These are phyloP conservation scores for Nevesoporus exiguus DNA, from an alignment of 768 basidiomycete species.

Conservation along the genomic window DNA sequence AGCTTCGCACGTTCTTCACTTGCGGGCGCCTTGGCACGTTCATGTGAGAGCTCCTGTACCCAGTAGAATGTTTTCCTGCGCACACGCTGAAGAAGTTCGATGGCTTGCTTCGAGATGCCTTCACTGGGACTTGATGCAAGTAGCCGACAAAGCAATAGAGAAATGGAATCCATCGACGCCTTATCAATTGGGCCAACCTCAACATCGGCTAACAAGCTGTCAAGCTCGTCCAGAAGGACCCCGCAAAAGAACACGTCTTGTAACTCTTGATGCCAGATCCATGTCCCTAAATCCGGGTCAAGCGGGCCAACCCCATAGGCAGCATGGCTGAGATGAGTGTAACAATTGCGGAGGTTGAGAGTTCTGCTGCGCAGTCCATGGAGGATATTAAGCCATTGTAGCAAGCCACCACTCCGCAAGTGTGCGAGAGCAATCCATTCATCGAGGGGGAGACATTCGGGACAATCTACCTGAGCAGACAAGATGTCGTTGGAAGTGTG, in stretches of 20 bases:
- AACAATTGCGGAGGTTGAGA: not conserved
- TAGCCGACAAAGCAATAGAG: slow-evolving; percentile 19
- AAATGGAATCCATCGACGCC: slow-evolving; percentile 27
- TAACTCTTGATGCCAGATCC: not conserved
- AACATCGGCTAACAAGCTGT: not conserved
- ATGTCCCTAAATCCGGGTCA: not conserved
- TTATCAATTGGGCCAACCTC: slow-evolving; percentile 18
- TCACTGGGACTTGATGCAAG: not conserved
- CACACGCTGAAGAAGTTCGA: not conserved
- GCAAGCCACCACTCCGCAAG: not conserved
- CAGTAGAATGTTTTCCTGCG: not conserved
- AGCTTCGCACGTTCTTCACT: not conserved
- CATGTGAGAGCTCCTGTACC: not conserved
- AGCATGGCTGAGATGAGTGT: not conserved
- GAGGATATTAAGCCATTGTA: not conserved
- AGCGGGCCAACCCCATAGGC: not conserved
- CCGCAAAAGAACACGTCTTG: not conserved
- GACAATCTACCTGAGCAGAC: not conserved
- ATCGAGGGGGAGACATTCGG: not conserved
- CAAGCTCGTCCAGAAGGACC: not conserved
- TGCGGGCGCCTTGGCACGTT: not conserved
- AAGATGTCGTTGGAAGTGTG: not conserved
- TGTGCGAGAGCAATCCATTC: not conserved
- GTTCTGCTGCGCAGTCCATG: not conserved
- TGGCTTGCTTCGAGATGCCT: not conserved